Base-by-base conservation (phyloP, 2,329 filamentous ascomycete species). In the Sporothrix schenckii region DNA sequence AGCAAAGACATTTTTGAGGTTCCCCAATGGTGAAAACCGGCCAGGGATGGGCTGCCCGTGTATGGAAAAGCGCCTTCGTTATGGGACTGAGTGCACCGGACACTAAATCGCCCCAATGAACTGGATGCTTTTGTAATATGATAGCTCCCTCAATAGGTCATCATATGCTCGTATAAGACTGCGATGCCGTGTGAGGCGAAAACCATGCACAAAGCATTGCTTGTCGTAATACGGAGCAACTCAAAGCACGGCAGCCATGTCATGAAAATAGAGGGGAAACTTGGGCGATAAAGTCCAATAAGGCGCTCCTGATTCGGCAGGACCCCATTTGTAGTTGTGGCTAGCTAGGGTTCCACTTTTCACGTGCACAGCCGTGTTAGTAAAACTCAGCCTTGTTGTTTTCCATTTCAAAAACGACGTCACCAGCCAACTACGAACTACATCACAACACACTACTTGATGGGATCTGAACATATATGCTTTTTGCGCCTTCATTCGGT, bases 1-100 rank as follows among this genome's bases (percentile, higher is more conserved):
- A 73, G 50, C 9, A 69, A 71, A 11, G 69, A 49, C 71, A 74
- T 74, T 13, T 49, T 49, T 41, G 44, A n/a, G 30, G 53, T 34
- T 4, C 10, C 34, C 13, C 24, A 14, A 9, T 7, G 10, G 34
- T 24, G 10, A 49, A 16, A 56, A 44, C 0, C 30, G 6, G 16
- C 34, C 14, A 21, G 19, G 10, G 56, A 21, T 61, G 7, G 56
- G 56, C 56, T 44, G 19, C 34, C 34, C 4, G 4, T 19, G n/a
- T n/a, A 19, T 19, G 16, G 60, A 14, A 13, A n/a, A 44, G n/a
- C 19, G 14, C 56, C 13, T 13, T 21, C 11, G 44, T 7, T 44
- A n/a, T 24, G 34, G 11, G 56, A 6, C 3, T 30, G 19, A n/a
- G n/a, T n/a, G 9, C 10, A 61, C 56, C 9, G 52, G 14, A 24